Percentiles rank a stretch among this genome's conserved stretches.
Conservation (phyloP, 129 eudicot genomes). For the Saussurea involucrata region DNA sequence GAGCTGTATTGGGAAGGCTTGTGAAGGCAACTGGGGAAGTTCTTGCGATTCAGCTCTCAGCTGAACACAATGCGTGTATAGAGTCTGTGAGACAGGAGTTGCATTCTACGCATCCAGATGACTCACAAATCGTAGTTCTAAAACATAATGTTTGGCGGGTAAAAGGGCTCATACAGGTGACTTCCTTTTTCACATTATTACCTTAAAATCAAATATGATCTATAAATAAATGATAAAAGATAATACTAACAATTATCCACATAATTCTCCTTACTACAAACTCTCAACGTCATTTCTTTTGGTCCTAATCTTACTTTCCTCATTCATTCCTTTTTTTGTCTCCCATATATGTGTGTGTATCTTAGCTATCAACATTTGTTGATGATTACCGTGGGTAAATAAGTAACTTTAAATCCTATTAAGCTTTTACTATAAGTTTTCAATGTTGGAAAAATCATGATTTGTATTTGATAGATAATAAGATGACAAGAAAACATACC, state of each 20-base stretch:
- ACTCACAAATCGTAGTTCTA: conserved; percentile 74
- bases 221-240: too few relatives aligned
- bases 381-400: not conserved
- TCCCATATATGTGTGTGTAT: too few relatives aligned
- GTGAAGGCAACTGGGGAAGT: conserved; percentile 84
- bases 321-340: not conserved
- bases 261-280: not conserved
- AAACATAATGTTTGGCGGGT: conserved; percentile 97
- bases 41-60: conserved; percentile 82
- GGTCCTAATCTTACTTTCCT: not conserved
- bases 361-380: not conserved
- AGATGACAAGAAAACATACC: too few relatives aligned
- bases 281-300: not conserved
- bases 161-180: conserved; percentile 90
- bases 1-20: conserved; percentile 91
- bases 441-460: too few relatives aligned
- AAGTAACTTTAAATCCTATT: not conserved
- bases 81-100: conserved; percentile 90
- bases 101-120: conserved; percentile 84
- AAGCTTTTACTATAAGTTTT: not conserved
- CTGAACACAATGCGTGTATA: conserved; percentile 80
- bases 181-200: not conserved
- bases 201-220: not conserved
- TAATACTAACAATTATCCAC: not conserved
- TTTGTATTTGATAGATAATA: too few relatives aligned